A percentile compares a stretch with the other conserved stretches of the same genome.
Evolutionary conservation across 495 filamentous ascomycete genomes (phyloP).

Genomic region (Hypoxylon fuscum): DNA sequence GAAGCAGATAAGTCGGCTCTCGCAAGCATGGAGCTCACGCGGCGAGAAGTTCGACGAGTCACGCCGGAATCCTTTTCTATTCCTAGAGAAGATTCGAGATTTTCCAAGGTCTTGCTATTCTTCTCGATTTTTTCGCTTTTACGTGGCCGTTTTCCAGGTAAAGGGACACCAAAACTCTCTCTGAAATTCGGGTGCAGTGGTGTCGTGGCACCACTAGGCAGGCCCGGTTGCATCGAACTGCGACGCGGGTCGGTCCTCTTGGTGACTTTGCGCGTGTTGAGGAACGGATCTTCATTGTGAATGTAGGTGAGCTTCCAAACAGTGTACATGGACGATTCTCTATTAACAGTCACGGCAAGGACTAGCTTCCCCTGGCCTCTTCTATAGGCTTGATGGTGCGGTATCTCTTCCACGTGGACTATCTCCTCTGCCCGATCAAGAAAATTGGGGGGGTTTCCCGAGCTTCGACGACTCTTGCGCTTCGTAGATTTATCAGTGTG

Average conservation of each 20-base stretch:
- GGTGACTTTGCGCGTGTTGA: slow-evolving; percentile 56
- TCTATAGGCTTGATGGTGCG: slow-evolving; percentile 12
- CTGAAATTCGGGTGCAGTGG: slow-evolving; percentile 67
- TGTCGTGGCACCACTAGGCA: slow-evolving; percentile 81
- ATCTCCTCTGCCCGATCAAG: slow-evolving; percentile 80
- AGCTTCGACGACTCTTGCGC: slow-evolving; percentile 28
- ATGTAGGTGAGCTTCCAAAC: slow-evolving; percentile 81
- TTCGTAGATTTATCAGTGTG: slow-evolving; percentile 44
- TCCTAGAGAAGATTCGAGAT: slow-evolving; percentile 72
- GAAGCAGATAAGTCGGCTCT: slow-evolving; percentile 83
- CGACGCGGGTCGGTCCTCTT: slow-evolving; percentile 70
- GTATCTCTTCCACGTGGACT: slow-evolving; percentile 68
- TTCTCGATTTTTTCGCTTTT: slow-evolving; percentile 54
- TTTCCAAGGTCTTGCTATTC: slow-evolving; percentile 66
- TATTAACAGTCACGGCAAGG: slow-evolving; percentile 83
- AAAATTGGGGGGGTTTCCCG: slow-evolving; percentile 41
- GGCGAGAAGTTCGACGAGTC: slow-evolving; percentile 76
- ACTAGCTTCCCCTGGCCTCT: slow-evolving; percentile 60
- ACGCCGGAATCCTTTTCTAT: slow-evolving; percentile 68
- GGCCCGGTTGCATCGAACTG: slow-evolving; percentile 83
- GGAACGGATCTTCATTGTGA: slow-evolving; percentile 64
- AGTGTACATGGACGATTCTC: slow-evolving; percentile 74
- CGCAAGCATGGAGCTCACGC: slow-evolving; percentile 93
- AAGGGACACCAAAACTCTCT: slow-evolving; percentile 59
- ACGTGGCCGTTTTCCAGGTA: slow-evolving; percentile 54